These are phyloP conservation scores for Alternaria metachromatica DNA, from an alignment of 2,329 filamentous ascomycete species.

Conservation along the genomic window DNA sequence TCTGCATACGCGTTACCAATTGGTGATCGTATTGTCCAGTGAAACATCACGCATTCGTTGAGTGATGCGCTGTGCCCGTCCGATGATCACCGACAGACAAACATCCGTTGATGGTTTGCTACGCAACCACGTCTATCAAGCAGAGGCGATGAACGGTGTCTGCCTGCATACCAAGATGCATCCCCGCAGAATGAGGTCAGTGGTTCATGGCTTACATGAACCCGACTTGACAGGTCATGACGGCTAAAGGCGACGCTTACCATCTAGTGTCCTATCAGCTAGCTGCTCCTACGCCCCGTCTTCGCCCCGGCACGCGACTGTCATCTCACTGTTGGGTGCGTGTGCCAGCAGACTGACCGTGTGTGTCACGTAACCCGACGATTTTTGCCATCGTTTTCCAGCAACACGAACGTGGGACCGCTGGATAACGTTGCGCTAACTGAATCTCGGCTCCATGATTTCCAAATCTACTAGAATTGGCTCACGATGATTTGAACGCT, in stretches of 20 bases:
- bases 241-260: constrained; percentile 23
- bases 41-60: neutral
- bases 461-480: neutral
- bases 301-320: constrained; percentile 8
- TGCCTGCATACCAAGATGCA: constrained; percentile 2
- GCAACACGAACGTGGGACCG: neutral
- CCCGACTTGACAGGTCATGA: constrained; percentile 17
- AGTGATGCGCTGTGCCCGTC: neutral
- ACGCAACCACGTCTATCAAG: neutral
- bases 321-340: constrained; percentile 6
- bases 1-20: neutral
- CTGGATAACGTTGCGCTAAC: constrained; percentile 2
- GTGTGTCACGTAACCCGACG: constrained; percentile 5
- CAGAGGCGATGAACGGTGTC: neutral
- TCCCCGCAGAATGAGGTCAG: constrained; percentile 19
- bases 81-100: neutral
- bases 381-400: neutral
- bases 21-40: neutral
- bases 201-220: constrained; percentile 7
- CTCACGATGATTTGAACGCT: constrained; percentile 7
- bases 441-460: constrained; percentile 4
- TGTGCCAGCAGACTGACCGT: constrained; percentile 1
- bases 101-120: neutral
- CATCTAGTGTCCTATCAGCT: constrained; percentile 22
- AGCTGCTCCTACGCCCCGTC: constrained; percentile 15